Evolutionary conservation across 2,329 filamentous ascomycete genomes (phyloP).

Genomic region (Colletotrichum camelliae): DNA sequence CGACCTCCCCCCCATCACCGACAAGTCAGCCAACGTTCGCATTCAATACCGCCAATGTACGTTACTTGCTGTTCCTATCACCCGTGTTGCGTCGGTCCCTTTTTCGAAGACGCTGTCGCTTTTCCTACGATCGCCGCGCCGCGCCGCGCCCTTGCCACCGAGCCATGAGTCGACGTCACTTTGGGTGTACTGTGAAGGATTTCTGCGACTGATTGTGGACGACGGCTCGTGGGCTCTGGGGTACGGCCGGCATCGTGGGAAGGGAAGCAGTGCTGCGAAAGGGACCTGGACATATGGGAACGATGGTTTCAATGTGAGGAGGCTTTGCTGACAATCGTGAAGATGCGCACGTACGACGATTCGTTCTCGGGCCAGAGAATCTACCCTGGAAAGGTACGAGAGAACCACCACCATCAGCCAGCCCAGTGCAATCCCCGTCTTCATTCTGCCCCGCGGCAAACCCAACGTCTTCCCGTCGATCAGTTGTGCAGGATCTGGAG

Average conservation of each 20-base stretch:
- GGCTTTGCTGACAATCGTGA: conserved; percentile 33
- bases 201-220: background rate
- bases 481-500: background rate
- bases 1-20: conserved; percentile 15
- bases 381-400: conserved; percentile 70
- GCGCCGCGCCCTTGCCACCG: background rate
- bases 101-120: background rate
- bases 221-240: background rate
- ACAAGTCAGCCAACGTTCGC: conserved; percentile 22
- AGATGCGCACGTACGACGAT: conserved; percentile 73
- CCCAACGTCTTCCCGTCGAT: background rate
- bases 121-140: background rate
- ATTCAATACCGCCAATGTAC: conserved; percentile 22
- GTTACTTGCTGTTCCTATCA: background rate
- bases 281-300: background rate
- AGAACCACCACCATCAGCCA: background rate
- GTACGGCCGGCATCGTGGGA: background rate
- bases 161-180: background rate
- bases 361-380: conserved; percentile 70
- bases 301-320: background rate
- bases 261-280: background rate
- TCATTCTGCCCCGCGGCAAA: background rate
- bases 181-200: background rate
- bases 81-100: background rate
- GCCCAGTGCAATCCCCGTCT: background rate